Percentiles rank a stretch among this genome's conserved stretches.
Conservation (phyloP, 2,329 filamentous ascomycete genomes). For the Botryosphaeria agaves region DNA sequence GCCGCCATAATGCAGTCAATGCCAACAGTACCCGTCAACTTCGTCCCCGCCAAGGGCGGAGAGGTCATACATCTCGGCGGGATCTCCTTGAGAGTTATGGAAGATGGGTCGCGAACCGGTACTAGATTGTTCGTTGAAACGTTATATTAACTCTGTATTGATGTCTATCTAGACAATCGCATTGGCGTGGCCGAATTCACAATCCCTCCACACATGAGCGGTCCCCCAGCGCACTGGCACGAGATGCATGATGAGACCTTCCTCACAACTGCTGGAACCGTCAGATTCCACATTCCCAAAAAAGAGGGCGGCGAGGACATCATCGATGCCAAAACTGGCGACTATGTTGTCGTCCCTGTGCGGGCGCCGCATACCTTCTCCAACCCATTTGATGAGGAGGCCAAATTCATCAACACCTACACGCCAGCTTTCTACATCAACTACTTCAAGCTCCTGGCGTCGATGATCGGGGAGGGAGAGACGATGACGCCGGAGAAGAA, state of each 20-base stretch:
- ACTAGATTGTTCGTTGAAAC: too few relatives aligned
- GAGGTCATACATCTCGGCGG: constrained; percentile 32
- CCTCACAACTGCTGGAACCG: constrained; percentile 32
- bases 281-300: constrained; percentile 34
- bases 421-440: constrained; percentile 40
- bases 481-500: constrained; percentile 31
- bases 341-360: constrained; percentile 38
- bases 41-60: constrained; percentile 28
- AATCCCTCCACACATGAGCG: constrained; percentile 28
- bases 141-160: too few relatives aligned
- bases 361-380: constrained; percentile 38
- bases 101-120: constrained; percentile 34
- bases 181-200: constrained; percentile 30
- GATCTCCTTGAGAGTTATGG: constrained; percentile 31
- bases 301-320: constrained; percentile 19
- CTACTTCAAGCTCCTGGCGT: constrained; percentile 36
- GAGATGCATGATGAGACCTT: constrained; percentile 43
- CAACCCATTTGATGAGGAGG: constrained; percentile 36
- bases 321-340: constrained; percentile 32
- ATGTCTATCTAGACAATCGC: constrained; percentile 22
- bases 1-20: too few relatives aligned
- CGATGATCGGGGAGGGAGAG: constrained; percentile 26
- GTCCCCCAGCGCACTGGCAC: constrained; percentile 35
- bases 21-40: constrained; percentile 27
- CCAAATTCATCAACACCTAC: constrained; percentile 38